Evolutionary conservation across 768 basidiomycete species (phyloP).

Genomic region (Boletus reticuloceps): DNA sequence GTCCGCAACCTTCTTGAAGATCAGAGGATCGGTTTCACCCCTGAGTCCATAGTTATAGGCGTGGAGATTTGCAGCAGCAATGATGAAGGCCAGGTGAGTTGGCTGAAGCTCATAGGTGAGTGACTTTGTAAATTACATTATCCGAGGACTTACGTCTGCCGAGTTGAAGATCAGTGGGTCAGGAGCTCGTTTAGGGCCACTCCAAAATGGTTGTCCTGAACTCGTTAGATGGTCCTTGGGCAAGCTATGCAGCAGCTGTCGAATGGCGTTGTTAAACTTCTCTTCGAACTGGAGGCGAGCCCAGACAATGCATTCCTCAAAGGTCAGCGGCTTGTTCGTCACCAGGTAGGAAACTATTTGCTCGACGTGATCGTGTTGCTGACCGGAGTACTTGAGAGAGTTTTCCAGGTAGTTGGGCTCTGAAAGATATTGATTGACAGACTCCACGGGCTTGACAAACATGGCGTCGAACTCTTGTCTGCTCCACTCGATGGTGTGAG

Average conservation of each 20-base stretch:
- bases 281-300: conserved; percentile 93
- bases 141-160: conserved; percentile 62
- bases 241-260: conserved; percentile 88
- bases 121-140: not conserved
- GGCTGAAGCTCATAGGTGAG: conserved; percentile 46
- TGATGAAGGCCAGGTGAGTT: conserved; percentile 82
- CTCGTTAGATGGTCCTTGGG: conserved; percentile 92
- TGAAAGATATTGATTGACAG: conserved; percentile 94
- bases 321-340: conserved; percentile 88
- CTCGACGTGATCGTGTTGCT: conserved; percentile 85
- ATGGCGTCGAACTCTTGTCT: conserved; percentile 88
- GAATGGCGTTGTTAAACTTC: conserved; percentile 90
- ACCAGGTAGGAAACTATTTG: conserved; percentile 90
- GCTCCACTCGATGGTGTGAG: conserved; percentile 99
- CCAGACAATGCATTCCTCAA: conserved; percentile 98
- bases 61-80: conserved; percentile 93
- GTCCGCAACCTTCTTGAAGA: conserved; percentile 85
- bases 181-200: conserved; percentile 95
- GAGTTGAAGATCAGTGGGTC: conserved; percentile 86
- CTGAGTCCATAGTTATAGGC: conserved; percentile 97
- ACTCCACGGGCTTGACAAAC: conserved; percentile 92
- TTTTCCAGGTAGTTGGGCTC: conserved; percentile 95
- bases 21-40: conserved; percentile 73
- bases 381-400: conserved; percentile 86
- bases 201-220: conserved; percentile 98